Conservation (phyloP, 2,329 filamentous ascomycete species). For the Aureobasidium sp. region DNA sequence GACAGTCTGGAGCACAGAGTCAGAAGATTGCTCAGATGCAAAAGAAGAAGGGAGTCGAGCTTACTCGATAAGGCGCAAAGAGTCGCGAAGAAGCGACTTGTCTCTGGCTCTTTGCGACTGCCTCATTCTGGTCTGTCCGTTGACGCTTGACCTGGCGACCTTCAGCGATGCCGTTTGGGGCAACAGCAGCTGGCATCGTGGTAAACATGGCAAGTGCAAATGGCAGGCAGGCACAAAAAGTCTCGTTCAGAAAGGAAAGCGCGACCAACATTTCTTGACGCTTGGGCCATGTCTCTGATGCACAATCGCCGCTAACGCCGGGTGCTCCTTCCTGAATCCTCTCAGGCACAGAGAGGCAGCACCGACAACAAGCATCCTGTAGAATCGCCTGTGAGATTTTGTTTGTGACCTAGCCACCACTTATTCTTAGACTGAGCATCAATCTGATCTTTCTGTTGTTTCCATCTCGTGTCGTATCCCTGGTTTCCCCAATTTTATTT, state of each 20-base stretch:
- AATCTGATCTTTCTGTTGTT: no score
- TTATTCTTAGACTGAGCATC: no score
- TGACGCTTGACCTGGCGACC: slow-evolving; percentile 67
- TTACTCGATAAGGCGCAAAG: slow-evolving; percentile 87
- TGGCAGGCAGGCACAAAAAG: neutral
- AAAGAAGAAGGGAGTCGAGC: slow-evolving; percentile 26
- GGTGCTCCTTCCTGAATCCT: neutral
- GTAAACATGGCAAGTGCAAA: neutral
- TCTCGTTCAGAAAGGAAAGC: neutral
- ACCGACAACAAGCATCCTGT: neutral
- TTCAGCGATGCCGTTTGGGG: neutral
- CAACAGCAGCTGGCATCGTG: slow-evolving; percentile 14
- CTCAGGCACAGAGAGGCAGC: no score
- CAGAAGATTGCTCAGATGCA: neutral
- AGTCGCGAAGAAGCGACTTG: slow-evolving; percentile 56
- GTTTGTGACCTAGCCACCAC: no score
- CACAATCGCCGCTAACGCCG: neutral
- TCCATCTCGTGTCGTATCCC: no score
- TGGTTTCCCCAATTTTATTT: no score
- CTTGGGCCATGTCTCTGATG: neutral
- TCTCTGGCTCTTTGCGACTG: slow-evolving; percentile 22
- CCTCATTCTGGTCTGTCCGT: slow-evolving; percentile 44
- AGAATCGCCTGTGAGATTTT: no score
- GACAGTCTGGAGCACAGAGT: slow-evolving; percentile 58
- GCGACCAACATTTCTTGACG: slow-evolving; percentile 2